Evolutionary conservation across 2,329 filamentous ascomycete species (phyloP).

Genomic region (Fusarium compactum): DNA sequence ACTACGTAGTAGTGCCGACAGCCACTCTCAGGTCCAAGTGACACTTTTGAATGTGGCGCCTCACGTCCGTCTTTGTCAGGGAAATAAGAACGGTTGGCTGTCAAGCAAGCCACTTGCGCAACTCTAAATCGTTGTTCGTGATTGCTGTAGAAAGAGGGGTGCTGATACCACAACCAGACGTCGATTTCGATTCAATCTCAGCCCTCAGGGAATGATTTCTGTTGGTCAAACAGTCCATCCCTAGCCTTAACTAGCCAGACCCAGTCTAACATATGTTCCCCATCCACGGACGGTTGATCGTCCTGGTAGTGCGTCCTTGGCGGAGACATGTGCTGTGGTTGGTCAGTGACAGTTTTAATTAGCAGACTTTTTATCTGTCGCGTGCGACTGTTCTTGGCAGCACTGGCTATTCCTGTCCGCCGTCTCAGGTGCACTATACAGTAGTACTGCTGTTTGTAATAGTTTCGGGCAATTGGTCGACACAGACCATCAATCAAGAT

Average conservation of each 20-base stretch:
- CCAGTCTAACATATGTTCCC: slow-evolving; percentile 27
- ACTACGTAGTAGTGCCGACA: not conserved
- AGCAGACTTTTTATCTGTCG: slow-evolving; percentile 19
- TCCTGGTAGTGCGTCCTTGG: slow-evolving; percentile 6
- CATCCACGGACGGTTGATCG: slow-evolving; percentile 25
- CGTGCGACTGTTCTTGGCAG: slow-evolving; percentile 16
- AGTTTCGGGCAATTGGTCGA: not conserved
- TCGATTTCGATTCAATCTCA: slow-evolving; percentile 1
- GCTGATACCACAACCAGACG: not conserved
- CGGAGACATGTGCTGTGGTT: slow-evolving; percentile 17
- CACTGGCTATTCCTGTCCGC: not conserved
- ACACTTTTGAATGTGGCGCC: slow-evolving; percentile 25
- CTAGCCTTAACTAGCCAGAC: slow-evolving; percentile 9
- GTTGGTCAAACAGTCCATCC: slow-evolving; percentile 21
- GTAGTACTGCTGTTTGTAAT: not conserved
- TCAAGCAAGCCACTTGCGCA: slow-evolving; percentile 28
- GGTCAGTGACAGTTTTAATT: slow-evolving; percentile 24
- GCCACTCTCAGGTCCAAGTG: slow-evolving; percentile 30
- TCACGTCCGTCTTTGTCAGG: slow-evolving; percentile 11
- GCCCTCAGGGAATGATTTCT: slow-evolving; percentile 15
- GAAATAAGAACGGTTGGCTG: slow-evolving; percentile 26
- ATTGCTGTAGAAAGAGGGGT: slow-evolving; percentile 1
- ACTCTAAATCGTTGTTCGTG: slow-evolving; percentile 33
- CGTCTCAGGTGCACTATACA: not conserved
- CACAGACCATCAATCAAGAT: not conserved